Conservation (phyloP, 2,329 filamentous ascomycete species). For the Eutypella sp. region DNA sequence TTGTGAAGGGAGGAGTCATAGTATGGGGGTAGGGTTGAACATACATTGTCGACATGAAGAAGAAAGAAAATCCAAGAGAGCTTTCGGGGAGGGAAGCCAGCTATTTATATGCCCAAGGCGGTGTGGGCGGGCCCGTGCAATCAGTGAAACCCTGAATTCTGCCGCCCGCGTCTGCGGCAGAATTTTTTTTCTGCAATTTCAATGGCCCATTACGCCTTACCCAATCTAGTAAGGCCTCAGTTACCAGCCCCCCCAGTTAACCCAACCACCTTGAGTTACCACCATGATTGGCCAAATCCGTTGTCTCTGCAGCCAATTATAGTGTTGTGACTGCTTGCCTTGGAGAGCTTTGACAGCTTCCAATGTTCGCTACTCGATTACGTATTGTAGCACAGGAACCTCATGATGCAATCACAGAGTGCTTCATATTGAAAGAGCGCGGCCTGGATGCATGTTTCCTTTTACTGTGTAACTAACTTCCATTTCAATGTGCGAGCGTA, state of each 20-base stretch:
- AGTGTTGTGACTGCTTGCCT: too few species aligned
- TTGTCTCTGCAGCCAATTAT: too few species aligned
- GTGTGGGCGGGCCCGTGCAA: not conserved
- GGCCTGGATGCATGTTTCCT: too few species aligned
- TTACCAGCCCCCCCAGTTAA: not conserved
- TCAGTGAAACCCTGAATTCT: not conserved
- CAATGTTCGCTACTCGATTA: too few species aligned
- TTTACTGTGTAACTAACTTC: too few species aligned
- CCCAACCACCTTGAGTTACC: too few species aligned
- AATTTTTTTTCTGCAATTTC: not conserved
- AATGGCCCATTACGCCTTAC: not conserved
- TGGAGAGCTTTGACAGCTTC: too few species aligned
- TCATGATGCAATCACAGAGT: too few species aligned
- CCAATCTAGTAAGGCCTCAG: not conserved
- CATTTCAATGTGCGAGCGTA: too few species aligned
- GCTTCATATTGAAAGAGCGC: too few species aligned
- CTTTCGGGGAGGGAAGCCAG: slow-evolving; percentile 25
- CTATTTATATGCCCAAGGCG: slow-evolving; percentile 37
- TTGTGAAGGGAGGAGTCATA: slow-evolving; percentile 10
- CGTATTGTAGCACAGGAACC: too few species aligned
- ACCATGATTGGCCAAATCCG: too few species aligned
- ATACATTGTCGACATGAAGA: slow-evolving; percentile 61
- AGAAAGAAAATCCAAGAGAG: slow-evolving; percentile 36
- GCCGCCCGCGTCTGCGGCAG: not conserved
- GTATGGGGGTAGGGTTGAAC: slow-evolving; percentile 34